Percentiles rank a stretch among this genome's conserved stretches.
Evolutionary conservation across 495 filamentous ascomycete genomes (phyloP).

Genomic region (Parathielavia appendiculata): DNA sequence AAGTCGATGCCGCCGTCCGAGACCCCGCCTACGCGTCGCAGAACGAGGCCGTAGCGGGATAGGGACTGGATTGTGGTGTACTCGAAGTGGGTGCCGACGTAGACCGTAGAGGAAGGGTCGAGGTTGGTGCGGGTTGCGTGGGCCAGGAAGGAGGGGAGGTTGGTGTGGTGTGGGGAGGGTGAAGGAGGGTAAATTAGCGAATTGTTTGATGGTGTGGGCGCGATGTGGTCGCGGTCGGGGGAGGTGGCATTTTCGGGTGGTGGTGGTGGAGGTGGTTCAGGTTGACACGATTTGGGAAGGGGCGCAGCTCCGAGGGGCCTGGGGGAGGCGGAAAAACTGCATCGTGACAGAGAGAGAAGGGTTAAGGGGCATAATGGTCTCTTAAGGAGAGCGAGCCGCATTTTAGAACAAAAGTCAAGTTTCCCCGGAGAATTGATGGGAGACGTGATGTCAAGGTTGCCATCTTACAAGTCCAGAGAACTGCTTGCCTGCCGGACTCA

Average conservation of each 20-base stretch:
- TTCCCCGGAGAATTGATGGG: background rate
- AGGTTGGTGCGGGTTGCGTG: conserved; percentile 60
- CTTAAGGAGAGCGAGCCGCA: conserved; percentile 4
- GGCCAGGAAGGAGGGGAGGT: conserved; percentile 64
- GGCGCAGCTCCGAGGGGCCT: background rate
- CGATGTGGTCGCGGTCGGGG: background rate
- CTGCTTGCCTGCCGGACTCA: conserved; percentile 1
- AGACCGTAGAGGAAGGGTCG: conserved; percentile 47
- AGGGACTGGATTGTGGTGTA: conserved; percentile 69
- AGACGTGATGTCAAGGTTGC: background rate
- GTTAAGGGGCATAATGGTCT: background rate
- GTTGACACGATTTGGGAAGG: background rate
- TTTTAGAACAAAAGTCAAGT: background rate
- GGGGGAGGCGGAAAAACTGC: conserved; percentile 1
- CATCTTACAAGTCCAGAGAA: background rate
- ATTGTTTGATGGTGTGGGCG: background rate
- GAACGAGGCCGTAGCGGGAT: conserved; percentile 54
- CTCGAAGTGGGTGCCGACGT: conserved; percentile 61
- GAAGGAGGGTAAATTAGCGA: conserved; percentile 40
- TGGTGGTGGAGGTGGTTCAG: background rate
- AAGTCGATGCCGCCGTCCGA: conserved; percentile 82
- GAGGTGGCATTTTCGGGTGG: background rate
- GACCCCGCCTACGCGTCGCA: conserved; percentile 67
- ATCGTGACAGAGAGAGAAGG: background rate
- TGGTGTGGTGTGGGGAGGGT: conserved; percentile 53